phyloP scores from a whole-genome alignment of 257 asterid genomes.

The Gentiana macrophylla region DNA sequence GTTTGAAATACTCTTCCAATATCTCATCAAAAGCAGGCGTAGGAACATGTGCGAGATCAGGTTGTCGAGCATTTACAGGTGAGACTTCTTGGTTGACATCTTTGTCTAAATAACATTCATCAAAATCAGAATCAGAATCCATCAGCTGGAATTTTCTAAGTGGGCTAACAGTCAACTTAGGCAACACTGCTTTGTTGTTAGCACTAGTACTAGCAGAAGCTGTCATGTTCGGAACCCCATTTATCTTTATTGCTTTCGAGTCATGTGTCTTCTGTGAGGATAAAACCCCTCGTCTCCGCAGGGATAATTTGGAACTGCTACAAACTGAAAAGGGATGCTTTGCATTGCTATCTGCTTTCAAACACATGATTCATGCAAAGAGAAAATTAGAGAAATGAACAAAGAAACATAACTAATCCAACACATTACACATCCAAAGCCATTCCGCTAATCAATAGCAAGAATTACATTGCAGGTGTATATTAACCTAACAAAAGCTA shows the following conservation, averaged over 20 bases:
- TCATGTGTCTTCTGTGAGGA: constrained; percentile 35
- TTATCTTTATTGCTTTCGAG: constrained; percentile 28
- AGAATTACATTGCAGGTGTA: no score
- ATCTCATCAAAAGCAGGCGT: constrained; percentile 89
- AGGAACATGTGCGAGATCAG: constrained; percentile 25
- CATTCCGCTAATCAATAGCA: not conserved
- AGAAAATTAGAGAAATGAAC: not conserved
- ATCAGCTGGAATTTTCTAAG: constrained; percentile 80
- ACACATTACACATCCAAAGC: not conserved
- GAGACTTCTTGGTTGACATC: constrained; percentile 17
- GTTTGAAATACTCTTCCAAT: constrained; percentile 51
- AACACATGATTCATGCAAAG: not conserved
- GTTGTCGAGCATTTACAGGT: constrained; percentile 17
- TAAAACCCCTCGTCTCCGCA: constrained; percentile 31
- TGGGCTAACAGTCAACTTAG: constrained; percentile 58
- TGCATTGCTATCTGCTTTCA: constrained; percentile 30
- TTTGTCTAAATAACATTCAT: constrained; percentile 40
- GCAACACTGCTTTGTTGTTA: constrained; percentile 27
- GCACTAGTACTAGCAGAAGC: constrained; percentile 21
- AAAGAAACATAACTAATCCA: not conserved
- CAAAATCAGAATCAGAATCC: constrained; percentile 67
- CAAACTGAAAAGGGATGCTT: constrained; percentile 27
- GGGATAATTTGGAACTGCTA: constrained; percentile 73
- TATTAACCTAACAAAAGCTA: no score
- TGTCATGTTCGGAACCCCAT: constrained; percentile 28